Evolutionary conservation across 768 basidiomycete species (phyloP), one percentile per base, ranked within the genome.

Genomic region (Lactifluus hygrophoroides): DNA sequence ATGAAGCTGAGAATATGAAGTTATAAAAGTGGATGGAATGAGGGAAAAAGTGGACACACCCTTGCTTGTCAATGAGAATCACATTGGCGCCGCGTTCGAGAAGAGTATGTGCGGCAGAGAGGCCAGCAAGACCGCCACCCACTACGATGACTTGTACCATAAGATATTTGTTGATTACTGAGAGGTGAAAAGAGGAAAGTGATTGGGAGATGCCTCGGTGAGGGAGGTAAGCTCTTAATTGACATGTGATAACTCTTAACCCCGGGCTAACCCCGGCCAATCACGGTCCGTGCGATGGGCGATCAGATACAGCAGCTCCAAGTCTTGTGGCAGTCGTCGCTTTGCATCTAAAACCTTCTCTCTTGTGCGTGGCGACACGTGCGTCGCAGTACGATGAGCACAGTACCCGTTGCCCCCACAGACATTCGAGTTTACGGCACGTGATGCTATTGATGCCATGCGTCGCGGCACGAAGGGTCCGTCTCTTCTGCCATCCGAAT

Each of bases 41-140:
- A 25, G 11, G 28, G 17, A 25, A 23, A n/a, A 16, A 5, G 14
- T n/a, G 9, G 40, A 71, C 76, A 48, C 62, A 90, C 88, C 85
- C 83, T 75, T 94, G 90, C 79, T 98, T 98, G 76, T 98, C 95
- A 64, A 97, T 85, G 49, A 97, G 76, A 54, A 96, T 76, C 34
- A 96, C 94, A 76, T 89, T 94, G n/a, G 90, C 93, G 47, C 94
- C 95, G 54, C 94, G 84, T 76, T 98, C 94, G 54, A 95, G 87
- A 61, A 97, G 86, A 56, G 94, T 97, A 76, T 98, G 95, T 32
- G 94, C 94, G 61, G 94, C 95, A 67, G 90, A 90, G 67, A 94
- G 89, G 73, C 93, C 92, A 23, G 89, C 89, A 66, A 94, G 89
- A 79, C 92, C 92, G 65, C 94, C 94, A 70, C 94, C 94, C 61